Conservation (phyloP, 163 green algal species). For the Scenedesmus sp. region DNA sequence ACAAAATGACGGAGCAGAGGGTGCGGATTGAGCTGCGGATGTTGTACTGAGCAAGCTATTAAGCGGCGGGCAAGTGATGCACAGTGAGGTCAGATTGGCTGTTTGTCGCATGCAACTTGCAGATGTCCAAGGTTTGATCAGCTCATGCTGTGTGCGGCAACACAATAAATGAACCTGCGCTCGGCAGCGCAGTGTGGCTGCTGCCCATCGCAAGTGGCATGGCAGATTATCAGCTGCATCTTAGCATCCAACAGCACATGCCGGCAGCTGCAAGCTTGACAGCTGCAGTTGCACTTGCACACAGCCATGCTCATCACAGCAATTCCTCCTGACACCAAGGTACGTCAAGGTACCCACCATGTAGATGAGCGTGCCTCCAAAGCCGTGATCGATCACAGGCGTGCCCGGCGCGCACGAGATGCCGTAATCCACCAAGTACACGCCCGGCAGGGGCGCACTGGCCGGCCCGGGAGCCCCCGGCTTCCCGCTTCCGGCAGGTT, state of each 20-base stretch:
- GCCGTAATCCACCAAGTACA: constrained; percentile 14
- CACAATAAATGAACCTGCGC: background rate
- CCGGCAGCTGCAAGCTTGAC: background rate
- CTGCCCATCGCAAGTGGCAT: too few species aligned
- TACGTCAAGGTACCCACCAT: background rate
- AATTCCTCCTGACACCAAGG: too few species aligned
- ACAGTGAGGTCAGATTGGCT: too few species aligned
- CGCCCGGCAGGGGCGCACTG: background rate
- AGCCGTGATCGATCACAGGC: background rate
- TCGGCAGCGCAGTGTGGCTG: background rate
- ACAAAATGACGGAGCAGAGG: too few species aligned
- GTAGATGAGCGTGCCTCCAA: constrained; percentile 19
- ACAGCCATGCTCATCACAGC: too few species aligned
- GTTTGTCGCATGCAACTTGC: too few species aligned
- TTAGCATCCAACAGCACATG: background rate
- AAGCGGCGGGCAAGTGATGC: too few species aligned
- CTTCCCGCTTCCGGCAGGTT: background rate
- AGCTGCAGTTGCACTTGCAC: too few species aligned
- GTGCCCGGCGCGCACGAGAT: background rate
- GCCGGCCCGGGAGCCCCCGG: background rate
- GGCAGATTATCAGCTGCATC: too few species aligned
- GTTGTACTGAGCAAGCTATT: too few species aligned
- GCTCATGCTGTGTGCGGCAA: background rate
- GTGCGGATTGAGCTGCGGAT: too few species aligned
- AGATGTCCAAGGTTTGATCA: background rate